Evolutionary conservation across 2,329 filamentous ascomycete genomes (phyloP), one percentile per base, ranked within the genome.

Genomic region (Cordyceps pruinosa): DNA sequence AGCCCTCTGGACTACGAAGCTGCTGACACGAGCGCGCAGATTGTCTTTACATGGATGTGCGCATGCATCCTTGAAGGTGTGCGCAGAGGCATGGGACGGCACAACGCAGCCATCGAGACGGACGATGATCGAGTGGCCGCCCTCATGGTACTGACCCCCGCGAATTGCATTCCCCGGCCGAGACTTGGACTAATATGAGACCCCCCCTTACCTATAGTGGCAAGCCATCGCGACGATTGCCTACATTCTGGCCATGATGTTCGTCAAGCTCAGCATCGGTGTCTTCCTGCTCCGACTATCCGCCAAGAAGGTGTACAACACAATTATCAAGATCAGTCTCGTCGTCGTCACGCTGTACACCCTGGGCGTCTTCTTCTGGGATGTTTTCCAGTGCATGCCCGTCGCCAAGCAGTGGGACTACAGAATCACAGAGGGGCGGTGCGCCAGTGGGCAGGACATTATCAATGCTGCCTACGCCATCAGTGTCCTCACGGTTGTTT

Each of bases 201-300:
- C 30, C 15, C 39, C 39, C 9, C 7, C 15, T 28, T 9, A 7
- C 32, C 42, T 45, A 34, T 39, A 79, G 73, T 81, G 74, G 68
- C 79, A 81, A 70, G 75, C 78, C 25, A 62, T 81, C 30, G 76
- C 77, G 12, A 77, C 78, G 1, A 75, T 73, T 7, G 75, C 74
- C 2, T 81, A 81, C 56, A 68, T 82, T 45, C 60, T 75, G 10
- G 73, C 79, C 59, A 82, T 83, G 78, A 76, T 81, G 72, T 75
- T 82, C 59, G 75, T 81, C 67, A 83, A 83, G 66, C 67, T 82
- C 51, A 79, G 79, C 66, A 81, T 82, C 49, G 76, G 74, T 34
- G 68, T 81, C 58, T 80, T 81, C 59, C 72, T 81, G 9, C 66
- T 82, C 19, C 72, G 77, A 6, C 68, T 82, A 17, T 74, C 78